Base-by-base conservation (phyloP, 495 filamentous ascomycete genomes). In the Penicillium malachiteum region DNA sequence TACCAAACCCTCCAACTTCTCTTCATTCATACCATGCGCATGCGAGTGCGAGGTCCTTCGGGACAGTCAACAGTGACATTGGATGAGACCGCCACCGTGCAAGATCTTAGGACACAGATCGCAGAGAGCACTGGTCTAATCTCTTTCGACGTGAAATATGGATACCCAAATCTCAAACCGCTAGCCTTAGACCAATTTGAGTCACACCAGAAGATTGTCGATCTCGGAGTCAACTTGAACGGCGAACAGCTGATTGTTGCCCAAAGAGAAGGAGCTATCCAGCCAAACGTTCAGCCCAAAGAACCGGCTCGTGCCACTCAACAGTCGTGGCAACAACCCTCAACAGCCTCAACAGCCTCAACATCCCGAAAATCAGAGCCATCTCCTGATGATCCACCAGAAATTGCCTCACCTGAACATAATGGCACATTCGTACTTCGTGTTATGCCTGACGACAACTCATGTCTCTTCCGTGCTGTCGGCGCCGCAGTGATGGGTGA, bases 371-470 rank as follows among this genome's bases (percentile, higher is more conserved):
- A 56, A 7, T 40, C 54, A 47, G 43, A 59, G 42, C 51, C 41
- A 17, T 18, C 55, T 9, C 58, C 69, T 7, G 74, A 75, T 30
- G 89, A 92, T 59, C 83, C 88, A 6, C 89, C 89, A 0, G 87
- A 90, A 62, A 66, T 90, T n/a, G 74, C 83, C 0, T 73, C 90
- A 3, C 77, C 84, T 18, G 73, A 79, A 17, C 84, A 82, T 50
- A 74, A 74, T 9, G 85, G 85, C 26, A 89, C 83, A 0, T 72
- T 92, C 26, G 85, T 96, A 31, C 83, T 97, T 5, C 86, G 94
- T 3, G 90, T 97, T 34, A 97, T 98, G 94, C 90, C 92, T 9
- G 94, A 97, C 65, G 94, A 98, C 68, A 97, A 97, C 70, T 89
- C 85, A 42, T 98, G 94, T 71, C 85, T 97, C 55, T 98, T 97